Percentiles rank a stretch among this genome's conserved stretches.
Conservation (phyloP, 805 yeast genomes). For the Kurtzmaniella fragi region DNA sequence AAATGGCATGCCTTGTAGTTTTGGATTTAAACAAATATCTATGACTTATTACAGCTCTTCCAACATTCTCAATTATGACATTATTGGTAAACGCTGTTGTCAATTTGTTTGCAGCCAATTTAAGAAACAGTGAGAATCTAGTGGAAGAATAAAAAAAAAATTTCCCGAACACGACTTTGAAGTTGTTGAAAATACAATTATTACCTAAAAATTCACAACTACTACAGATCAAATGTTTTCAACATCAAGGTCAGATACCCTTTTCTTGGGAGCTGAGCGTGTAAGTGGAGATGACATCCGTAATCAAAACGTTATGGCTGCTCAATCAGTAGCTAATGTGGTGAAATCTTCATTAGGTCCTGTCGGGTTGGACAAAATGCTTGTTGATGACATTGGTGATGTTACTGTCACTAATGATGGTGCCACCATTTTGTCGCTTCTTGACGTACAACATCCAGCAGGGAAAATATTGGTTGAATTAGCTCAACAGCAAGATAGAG, state of each 20-base stretch:
- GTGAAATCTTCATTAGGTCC: constrained; percentile 96
- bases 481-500: constrained; percentile 98
- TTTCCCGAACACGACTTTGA: not conserved
- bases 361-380: constrained; percentile 96
- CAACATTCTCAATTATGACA: constrained; percentile 1
- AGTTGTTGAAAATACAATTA: not conserved
- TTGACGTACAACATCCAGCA: constrained; percentile 98
- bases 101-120: too few relatives aligned
- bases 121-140: too few relatives aligned
- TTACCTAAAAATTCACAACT: not conserved
- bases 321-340: constrained; percentile 77
- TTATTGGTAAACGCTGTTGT: not conserved
- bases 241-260: constrained; percentile 83
- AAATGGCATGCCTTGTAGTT: too few relatives aligned
- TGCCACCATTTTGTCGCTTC: constrained; percentile 84
- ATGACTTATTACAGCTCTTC: too few relatives aligned
- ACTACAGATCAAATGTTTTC: constrained; percentile 51
- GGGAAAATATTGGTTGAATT: constrained; percentile 94
- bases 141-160: not conserved
- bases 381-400: constrained; percentile 98
- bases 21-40: too few relatives aligned
- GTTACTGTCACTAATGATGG: constrained; percentile 99
- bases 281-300: constrained; percentile 94
- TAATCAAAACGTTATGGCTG: constrained; percentile 92
- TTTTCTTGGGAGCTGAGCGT: constrained; percentile 94